Base-by-base conservation (phyloP, 495 filamentous ascomycete species). In the Neurospora sp. region DNA sequence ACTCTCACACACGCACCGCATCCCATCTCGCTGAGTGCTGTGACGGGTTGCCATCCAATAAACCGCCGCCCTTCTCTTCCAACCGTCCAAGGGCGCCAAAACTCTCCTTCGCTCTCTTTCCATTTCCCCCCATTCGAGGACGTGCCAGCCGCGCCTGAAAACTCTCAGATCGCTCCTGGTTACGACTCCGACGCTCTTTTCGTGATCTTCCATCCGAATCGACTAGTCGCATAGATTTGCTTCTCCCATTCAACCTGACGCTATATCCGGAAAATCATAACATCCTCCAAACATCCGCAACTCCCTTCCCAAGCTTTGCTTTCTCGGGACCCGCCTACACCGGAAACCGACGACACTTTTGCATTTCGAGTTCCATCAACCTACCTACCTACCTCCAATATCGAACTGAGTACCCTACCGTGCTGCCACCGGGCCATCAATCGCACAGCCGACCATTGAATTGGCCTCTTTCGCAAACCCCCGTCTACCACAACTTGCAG, bases 401-500 rank as follows among this genome's bases (percentile, higher is more conserved):
- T 66, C 31, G 54, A 66, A 66, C 54, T 9, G 31, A 23, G 54
- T 66, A 14, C 27, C 31, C 5, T 66, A 9, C 27, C 54, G 54
- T 18, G 12, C 54, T 66, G 54, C 54, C 54, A 66, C 54, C 54
- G 54, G 12, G 27, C 14, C 54, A 66, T 66, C 27, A 66, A 66
- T 66, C 27, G 54, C 54, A 66, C 14, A 12, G 54, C 27, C 54
- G 27, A 66, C 54, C 54, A 14, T 66, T 18, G 54, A 35, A 60
- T 60, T 27, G 46, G 46, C 46, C 46, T 54, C 16, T 54, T 54
- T 54, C 54, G 27, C 27, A 66, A 66, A 7, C 54, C 11, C 27
- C 54, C 7, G 6, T 66, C 20, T 60, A 49, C 44, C 11, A 4
- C 54, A 66, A 35, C 27, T 72, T 79, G 72, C 71, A 72, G 73